These are phyloP conservation scores for Berberis vulgaris DNA, from an alignment of 164 flowering plant species.

Conservation along the genomic window DNA sequence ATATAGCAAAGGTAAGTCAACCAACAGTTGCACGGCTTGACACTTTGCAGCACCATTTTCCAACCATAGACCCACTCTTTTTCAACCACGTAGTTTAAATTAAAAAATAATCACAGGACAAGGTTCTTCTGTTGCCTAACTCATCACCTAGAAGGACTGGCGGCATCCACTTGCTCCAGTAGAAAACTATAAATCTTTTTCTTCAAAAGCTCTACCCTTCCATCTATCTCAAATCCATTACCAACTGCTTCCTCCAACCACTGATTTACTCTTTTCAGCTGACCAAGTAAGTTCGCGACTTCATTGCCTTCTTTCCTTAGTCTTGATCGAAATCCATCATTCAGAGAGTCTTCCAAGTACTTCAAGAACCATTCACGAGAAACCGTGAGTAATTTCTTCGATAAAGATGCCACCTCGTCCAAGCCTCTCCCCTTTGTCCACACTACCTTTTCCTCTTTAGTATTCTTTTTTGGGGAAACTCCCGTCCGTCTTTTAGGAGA, in stretches of 20 bases:
- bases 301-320: conserved; percentile 17
- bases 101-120: no score
- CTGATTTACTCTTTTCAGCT: conserved; percentile 49
- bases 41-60: no score
- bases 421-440: conserved; percentile 24
- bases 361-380: conserved; percentile 53
- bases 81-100: no score
- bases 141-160: conserved; percentile 2
- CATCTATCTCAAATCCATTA: conserved; percentile 25
- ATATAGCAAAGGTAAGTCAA: no score
- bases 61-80: no score
- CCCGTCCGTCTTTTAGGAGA: conserved; percentile 14
- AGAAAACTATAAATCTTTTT: conserved; percentile 48
- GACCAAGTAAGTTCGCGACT: conserved; percentile 34
- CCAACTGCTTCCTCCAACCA: conserved; percentile 45
- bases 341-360: conserved; percentile 40
- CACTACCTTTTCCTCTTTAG: conserved; percentile 15
- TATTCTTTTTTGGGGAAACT: conserved; percentile 15
- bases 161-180: conserved; percentile 40
- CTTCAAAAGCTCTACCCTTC: conserved; percentile 36
- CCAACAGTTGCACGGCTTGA: no score
- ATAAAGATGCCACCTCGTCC: conserved; percentile 33
- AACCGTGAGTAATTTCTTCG: conserved; percentile 24
- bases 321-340: conserved; percentile 27
- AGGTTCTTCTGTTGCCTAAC: no score